phyloP scores from a whole-genome alignment of 1,284 basidiomycete species.

The Trichosporon asahii region DNA sequence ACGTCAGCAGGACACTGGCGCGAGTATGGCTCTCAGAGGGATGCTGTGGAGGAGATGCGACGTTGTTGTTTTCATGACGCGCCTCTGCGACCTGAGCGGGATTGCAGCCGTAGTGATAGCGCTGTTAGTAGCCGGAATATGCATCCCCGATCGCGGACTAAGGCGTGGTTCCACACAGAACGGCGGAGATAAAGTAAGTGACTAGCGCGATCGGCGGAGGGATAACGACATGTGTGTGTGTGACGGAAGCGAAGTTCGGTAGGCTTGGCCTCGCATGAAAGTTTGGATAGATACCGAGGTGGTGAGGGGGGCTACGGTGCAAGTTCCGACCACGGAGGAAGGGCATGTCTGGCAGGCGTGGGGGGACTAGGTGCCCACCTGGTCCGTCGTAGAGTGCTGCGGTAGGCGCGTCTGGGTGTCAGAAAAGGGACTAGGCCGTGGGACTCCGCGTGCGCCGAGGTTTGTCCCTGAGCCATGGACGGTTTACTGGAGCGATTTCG shows the following conservation, averaged over 20 bases:
- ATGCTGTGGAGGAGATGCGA: too few species aligned
- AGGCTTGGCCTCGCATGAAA: neutral
- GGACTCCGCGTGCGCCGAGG: conserved; percentile 7
- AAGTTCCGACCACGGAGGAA: conserved; percentile 1
- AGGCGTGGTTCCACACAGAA: neutral
- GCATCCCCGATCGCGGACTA: neutral
- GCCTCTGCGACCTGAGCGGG: too few species aligned
- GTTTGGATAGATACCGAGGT: neutral
- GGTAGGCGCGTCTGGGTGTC: neutral
- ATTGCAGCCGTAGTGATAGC: too few species aligned
- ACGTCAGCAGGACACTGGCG: too few species aligned
- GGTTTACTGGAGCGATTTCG: neutral
- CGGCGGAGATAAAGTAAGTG: neutral
- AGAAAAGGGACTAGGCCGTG: neutral
- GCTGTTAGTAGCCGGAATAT: neutral
- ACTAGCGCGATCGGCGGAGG: neutral
- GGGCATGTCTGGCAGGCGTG: neutral
- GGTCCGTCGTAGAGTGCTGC: neutral
- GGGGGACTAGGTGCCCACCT: neutral
- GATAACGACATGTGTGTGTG: neutral
- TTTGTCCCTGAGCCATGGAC: neutral
- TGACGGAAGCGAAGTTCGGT: neutral
- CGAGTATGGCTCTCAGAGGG: too few species aligned
- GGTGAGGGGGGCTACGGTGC: neutral
- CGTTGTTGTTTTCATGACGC: too few species aligned